A percentile compares a stretch with the other conserved stretches of the same genome.
phyloP scores from a whole-genome alignment of 2,329 filamentous ascomycete genomes.

The Zalaria sp. region DNA sequence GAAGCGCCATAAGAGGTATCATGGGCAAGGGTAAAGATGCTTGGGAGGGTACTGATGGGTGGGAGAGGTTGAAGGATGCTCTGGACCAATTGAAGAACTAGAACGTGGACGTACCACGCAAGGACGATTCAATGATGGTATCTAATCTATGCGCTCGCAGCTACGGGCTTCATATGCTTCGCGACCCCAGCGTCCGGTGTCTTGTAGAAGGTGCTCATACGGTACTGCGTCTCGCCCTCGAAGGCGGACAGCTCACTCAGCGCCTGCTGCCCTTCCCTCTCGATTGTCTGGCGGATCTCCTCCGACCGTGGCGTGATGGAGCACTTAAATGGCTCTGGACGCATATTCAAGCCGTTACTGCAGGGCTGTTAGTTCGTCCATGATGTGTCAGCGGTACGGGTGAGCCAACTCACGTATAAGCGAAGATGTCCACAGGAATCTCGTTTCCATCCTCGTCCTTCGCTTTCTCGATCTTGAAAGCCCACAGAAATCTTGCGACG shows the following conservation, averaged over 20 bases:
- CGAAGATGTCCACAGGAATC: constrained; percentile 42
- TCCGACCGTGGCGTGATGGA: constrained; percentile 36
- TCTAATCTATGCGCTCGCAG: no score
- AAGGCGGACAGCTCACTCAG: constrained; percentile 37
- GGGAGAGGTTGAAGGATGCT: constrained; percentile 42
- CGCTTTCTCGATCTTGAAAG: constrained; percentile 35
- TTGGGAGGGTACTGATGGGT: constrained; percentile 68
- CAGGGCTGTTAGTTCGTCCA: background rate
- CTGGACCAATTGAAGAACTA: constrained; percentile 25
- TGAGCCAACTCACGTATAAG: constrained; percentile 37
- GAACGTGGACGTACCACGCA: background rate
- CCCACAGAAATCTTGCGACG: constrained; percentile 43
- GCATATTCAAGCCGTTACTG: constrained; percentile 45
- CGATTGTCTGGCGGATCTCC: constrained; percentile 35
- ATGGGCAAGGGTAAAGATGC: constrained; percentile 66
- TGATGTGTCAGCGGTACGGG: background rate
- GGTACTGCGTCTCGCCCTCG: constrained; percentile 42
- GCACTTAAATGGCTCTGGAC: constrained; percentile 41
- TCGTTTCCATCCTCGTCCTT: constrained; percentile 27
- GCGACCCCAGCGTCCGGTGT: constrained; percentile 1
- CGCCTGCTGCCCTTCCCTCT: constrained; percentile 39
- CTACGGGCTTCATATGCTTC: background rate
- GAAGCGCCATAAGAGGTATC: constrained; percentile 70
- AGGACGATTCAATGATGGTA: no score
- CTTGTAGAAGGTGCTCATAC: constrained; percentile 39